These are phyloP conservation scores for Plasmodium gaboni DNA, from an alignment of 169 alveolate genomes.

Conservation along the genomic window DNA sequence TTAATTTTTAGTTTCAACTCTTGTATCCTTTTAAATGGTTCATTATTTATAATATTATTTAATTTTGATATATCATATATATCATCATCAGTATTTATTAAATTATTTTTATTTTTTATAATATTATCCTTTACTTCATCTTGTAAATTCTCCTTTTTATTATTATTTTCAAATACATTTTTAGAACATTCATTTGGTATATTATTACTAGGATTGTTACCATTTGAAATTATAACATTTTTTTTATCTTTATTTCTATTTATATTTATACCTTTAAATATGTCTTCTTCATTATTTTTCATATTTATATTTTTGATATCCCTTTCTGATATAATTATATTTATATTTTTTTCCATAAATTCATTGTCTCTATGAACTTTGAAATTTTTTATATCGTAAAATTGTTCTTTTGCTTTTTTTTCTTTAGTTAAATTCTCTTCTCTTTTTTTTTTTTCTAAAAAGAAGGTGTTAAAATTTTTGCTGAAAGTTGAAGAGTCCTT, in stretches of 20 bases:
- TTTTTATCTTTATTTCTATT: not conserved
- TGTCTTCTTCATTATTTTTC: not conserved
- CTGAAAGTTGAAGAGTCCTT: slow-evolving; percentile 13
- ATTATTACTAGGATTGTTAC: not conserved
- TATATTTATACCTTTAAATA: not conserved
- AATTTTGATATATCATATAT: not conserved
- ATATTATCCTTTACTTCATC: not conserved
- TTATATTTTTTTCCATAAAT: slow-evolving; percentile 9
- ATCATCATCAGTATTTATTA: not conserved
- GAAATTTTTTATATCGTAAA: slow-evolving; percentile 29
- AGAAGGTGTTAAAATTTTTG: slow-evolving; percentile 7
- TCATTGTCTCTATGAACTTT: slow-evolving; percentile 17
- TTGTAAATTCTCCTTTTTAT: not conserved
- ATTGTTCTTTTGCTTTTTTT: slow-evolving; percentile 31
- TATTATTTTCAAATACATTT: not conserved
- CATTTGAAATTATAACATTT: not conserved
- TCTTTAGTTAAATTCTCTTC: slow-evolving; percentile 12
- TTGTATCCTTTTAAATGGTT: slow-evolving; percentile 28
- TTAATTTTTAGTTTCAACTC: slow-evolving; percentile 17
- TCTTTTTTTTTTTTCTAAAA: slow-evolving; percentile 28
- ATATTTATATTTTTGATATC: not conserved
- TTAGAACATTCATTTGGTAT: not conserved
- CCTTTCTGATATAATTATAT: slow-evolving; percentile 3
- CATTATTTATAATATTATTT: not conserved
- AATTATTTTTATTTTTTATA: not conserved